A percentile compares a stretch with the other conserved stretches of the same genome.
These are phyloP conservation scores for Mallotus japonicus DNA, from an alignment of 441 rosid species.

Conservation along the genomic window DNA sequence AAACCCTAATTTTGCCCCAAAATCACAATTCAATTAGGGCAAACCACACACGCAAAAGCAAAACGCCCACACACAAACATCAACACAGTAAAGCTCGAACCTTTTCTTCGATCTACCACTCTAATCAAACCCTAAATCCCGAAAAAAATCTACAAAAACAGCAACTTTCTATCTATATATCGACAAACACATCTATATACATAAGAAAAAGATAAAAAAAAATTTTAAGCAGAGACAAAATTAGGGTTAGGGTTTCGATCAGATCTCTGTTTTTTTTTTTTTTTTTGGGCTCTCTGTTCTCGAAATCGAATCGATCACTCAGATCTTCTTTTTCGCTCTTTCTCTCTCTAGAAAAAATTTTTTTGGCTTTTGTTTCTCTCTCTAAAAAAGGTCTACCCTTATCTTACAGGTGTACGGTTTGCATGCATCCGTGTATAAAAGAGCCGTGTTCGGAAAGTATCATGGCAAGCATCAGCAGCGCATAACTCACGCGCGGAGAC, in stretches of 20 bases:
- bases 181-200: background rate
- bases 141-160: background rate
- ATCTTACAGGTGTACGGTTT: conserved; percentile 69
- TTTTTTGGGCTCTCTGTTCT: background rate
- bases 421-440: conserved; percentile 32
- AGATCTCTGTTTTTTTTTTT: conserved; percentile 16
- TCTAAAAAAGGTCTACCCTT: conserved; percentile 33
- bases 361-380: conserved; percentile 11
- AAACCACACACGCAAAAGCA: background rate
- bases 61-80: background rate
- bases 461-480: background rate
- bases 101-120: background rate
- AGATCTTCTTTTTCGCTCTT: conserved; percentile 34
- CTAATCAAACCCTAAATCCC: background rate
- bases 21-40: conserved; percentile 24
- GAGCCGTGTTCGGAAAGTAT: conserved; percentile 36
- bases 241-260: conserved; percentile 36
- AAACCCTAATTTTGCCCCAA: conserved; percentile 45
- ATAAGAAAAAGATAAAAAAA: background rate
- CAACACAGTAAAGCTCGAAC: background rate
- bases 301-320: conserved; percentile 28
- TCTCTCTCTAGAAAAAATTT: conserved; percentile 26
- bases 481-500: conserved; percentile 9
- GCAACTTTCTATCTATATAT: background rate
- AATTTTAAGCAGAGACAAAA: background rate